These are phyloP conservation scores for Pichia cactophila DNA, from an alignment of 1,139 yeast species.

Conservation along the genomic window DNA sequence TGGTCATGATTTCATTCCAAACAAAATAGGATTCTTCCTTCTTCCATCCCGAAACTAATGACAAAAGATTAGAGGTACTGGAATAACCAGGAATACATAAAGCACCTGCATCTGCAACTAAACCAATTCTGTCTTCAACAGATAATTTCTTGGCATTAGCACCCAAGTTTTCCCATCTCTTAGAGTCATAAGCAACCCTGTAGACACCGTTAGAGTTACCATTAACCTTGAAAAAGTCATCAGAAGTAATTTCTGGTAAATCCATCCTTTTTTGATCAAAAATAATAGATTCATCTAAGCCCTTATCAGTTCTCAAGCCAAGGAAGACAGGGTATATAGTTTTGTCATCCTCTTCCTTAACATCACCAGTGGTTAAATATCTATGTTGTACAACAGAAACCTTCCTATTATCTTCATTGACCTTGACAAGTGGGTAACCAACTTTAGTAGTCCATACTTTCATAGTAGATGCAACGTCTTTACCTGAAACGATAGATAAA, in stretches of 20 bases:
- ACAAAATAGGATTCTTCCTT: conserved; percentile 53
- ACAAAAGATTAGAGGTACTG: conserved; percentile 44
- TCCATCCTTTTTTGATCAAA: conserved; percentile 54
- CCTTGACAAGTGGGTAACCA: conserved; percentile 48
- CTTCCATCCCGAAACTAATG: conserved; percentile 39
- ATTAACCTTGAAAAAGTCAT: conserved; percentile 53
- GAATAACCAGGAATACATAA: conserved; percentile 55
- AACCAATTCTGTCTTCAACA: conserved; percentile 57
- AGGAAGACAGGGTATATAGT: conserved; percentile 76
- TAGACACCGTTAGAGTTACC: conserved; percentile 59
- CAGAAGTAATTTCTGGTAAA: conserved; percentile 9
- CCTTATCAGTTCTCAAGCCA: conserved; percentile 53
- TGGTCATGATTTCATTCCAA: conserved; percentile 55
- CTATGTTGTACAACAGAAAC: conserved; percentile 44
- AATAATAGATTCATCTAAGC: conserved; percentile 56
- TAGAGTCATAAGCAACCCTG: conserved; percentile 55
- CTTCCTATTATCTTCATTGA: conserved; percentile 27
- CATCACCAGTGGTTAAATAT: conserved; percentile 56
- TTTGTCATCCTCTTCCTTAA: conserved; percentile 33
- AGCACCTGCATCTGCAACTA: conserved; percentile 59
- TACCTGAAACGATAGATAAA: conserved; percentile 40
- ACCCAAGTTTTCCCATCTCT: conserved; percentile 42
- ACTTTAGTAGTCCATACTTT: conserved; percentile 47
- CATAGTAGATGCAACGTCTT: conserved; percentile 44
- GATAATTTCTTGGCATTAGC: conserved; percentile 44